Conservation (phyloP, 345 rosid species). For the Brassica nigra region DNA sequence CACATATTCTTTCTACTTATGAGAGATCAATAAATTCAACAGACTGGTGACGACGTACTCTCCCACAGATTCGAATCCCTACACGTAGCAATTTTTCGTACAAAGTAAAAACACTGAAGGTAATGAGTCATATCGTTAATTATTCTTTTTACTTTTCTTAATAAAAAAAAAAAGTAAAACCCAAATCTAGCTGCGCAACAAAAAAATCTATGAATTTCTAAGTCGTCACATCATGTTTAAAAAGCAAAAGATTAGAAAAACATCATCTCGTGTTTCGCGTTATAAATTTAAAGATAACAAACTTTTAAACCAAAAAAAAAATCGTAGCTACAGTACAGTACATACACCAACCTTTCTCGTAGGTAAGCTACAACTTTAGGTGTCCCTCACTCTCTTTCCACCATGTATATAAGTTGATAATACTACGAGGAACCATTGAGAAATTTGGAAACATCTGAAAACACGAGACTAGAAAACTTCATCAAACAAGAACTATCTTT, state of each 20-base stretch:
- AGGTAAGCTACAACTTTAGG: conserved; percentile 14
- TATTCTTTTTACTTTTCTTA: not conserved
- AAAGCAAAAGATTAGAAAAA: conserved; percentile 1
- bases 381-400: conserved; percentile 4
- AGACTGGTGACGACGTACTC: conserved; percentile 10
- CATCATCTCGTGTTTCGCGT: conserved; percentile 27
- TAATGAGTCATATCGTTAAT: not conserved
- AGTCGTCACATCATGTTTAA: conserved; percentile 32
- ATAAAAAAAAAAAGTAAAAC: not conserved
- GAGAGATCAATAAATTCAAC: conserved; percentile 16
- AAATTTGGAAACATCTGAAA: conserved; percentile 27
- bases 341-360: conserved; percentile 18
- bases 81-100: not conserved
- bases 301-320: not conserved
- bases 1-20: not conserved
- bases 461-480: conserved; percentile 1
- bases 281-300: conserved; percentile 13
- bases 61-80: conserved; percentile 11
- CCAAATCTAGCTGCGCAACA: not conserved
- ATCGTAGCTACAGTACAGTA: conserved; percentile 5
- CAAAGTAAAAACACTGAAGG: not conserved
- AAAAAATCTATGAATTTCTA: not conserved
- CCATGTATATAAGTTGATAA: not conserved
- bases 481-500: conserved; percentile 37
- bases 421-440: not conserved